These are phyloP conservation scores for Schwanniomyces sp. DNA, from an alignment of 805 yeast genomes.

Conservation along the genomic window DNA sequence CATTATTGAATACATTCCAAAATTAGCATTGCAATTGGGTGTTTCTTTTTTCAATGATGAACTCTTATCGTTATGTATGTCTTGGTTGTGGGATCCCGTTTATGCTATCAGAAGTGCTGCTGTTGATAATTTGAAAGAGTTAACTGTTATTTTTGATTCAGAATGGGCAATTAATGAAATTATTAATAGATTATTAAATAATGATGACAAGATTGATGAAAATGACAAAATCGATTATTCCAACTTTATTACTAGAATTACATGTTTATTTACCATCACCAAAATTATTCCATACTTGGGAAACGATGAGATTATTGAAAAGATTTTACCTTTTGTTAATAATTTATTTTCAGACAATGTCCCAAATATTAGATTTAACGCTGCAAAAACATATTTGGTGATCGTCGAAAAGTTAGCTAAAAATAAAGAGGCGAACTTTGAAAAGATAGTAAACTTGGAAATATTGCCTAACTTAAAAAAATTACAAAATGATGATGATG, in stretches of 20 bases:
- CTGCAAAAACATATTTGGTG: constrained; percentile 76
- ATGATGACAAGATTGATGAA: constrained; percentile 21
- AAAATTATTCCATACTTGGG: constrained; percentile 72
- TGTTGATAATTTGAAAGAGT: constrained; percentile 72
- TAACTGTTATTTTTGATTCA: constrained; percentile 86
- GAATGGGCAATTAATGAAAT: constrained; percentile 90
- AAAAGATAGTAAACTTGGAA: constrained; percentile 34
- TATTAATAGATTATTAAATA: constrained; percentile 65
- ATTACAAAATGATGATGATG: constrained; percentile 71
- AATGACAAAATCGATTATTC: constrained; percentile 47
- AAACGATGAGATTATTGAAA: constrained; percentile 53
- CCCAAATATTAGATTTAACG: constrained; percentile 94
- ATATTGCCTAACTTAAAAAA: constrained; percentile 66
- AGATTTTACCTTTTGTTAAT: constrained; percentile 77
- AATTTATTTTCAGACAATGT: constrained; percentile 76
- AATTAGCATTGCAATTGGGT: constrained; percentile 91
- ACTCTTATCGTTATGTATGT: constrained; percentile 83
- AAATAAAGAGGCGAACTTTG: constrained; percentile 17
- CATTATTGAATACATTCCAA: constrained; percentile 93
- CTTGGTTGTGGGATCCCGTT: constrained; percentile 99
- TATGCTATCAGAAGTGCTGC: constrained; percentile 97
- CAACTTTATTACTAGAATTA: constrained; percentile 89
- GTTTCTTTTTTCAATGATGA: constrained; percentile 91
- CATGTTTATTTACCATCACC: constrained; percentile 87
- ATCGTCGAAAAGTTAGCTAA: constrained; percentile 53